Evolutionary conservation across 2,329 filamentous ascomycete genomes (phyloP), one percentile per base, ranked within the genome.

Genomic region (Fusarium metavorans): DNA sequence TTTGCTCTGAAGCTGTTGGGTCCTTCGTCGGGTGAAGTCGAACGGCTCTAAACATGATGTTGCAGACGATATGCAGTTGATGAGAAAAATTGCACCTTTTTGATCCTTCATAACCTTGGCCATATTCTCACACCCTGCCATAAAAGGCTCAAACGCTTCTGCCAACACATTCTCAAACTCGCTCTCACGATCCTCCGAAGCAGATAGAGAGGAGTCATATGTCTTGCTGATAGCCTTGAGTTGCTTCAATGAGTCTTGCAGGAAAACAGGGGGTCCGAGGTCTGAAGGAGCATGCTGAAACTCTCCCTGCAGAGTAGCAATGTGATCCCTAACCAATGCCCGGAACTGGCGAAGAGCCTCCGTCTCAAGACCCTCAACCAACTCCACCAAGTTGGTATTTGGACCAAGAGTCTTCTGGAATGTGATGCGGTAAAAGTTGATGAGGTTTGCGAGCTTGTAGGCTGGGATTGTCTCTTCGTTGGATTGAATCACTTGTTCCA

Each of bases 401-500:
- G 87, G 77, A 2, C 94, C 93, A 1, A 98, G 86, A 1, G 98
- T 87, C 76, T 93, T 96, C 18, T 91, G 85, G 81, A 98, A 98
- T 1, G 95, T 98, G 71, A 91, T 88, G 34, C 91, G 92, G 84
- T 99, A 99, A 83, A 99, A 99, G 45, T 91, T 92, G 48, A 98
- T 88, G 2, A 99, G 87, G 77, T 97, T 98, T 13, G 94, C 92
- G 45, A 98, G 91, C 81, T 95, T 97, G 85, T 98, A 99, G 37
- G 95, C 92, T 58, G 95, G 86, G 23, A 97, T 94, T 1, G 93
- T 93, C 68, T 98, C 95, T 77, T 98, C 95, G 81, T 98, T 96
- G 70, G 93, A 94, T 78, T 97, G 95, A 18, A 98, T 93, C 23
- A 97, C 94, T 78, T 98, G 94, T 82, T 98, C 95, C 62, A 97